Evolutionary conservation across 352 stramenopile species (phyloP).

Genomic region (Phytophthora sojae): DNA sequence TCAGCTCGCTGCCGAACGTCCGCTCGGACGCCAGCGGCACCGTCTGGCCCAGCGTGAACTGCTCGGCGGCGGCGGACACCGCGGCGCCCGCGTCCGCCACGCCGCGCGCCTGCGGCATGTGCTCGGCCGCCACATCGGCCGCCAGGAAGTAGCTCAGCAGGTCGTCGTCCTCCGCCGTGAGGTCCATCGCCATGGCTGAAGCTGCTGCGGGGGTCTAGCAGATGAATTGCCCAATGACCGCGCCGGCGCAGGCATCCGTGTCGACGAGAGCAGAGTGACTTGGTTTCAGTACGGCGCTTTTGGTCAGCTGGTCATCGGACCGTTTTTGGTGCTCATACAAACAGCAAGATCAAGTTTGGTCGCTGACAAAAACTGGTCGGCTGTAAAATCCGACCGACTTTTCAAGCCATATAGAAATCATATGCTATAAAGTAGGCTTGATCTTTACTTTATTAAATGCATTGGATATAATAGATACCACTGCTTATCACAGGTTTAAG

Average conservation of each 20-base stretch:
- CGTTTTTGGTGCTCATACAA: neutral
- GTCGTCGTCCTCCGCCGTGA: conserved; percentile 88
- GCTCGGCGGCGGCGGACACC: conserved; percentile 16
- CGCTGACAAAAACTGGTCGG: neutral
- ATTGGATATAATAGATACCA: neutral
- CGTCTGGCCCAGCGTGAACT: conserved; percentile 49
- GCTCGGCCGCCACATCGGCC: conserved; percentile 70
- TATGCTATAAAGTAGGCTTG: no score
- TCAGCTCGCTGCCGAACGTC: conserved; percentile 38
- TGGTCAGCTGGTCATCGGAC: neutral
- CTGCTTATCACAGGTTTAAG: neutral
- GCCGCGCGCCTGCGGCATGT: conserved; percentile 45
- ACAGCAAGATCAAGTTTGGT: neutral
- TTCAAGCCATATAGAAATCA: no score
- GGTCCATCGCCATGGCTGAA: conserved; percentile 58
- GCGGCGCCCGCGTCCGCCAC: conserved; percentile 10
- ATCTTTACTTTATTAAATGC: no score
- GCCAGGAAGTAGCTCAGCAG: conserved; percentile 90
- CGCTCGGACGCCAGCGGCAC: conserved; percentile 36
- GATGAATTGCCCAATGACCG: conserved; percentile 38
- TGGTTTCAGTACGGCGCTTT: conserved; percentile 20
- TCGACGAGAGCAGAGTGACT: neutral
- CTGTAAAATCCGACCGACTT: no score
- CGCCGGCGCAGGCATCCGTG: conserved; percentile 21
- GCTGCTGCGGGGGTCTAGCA: neutral